phyloP scores from a whole-genome alignment of 2,329 filamentous ascomycete genomes.

The Diaporthe australafricana region DNA sequence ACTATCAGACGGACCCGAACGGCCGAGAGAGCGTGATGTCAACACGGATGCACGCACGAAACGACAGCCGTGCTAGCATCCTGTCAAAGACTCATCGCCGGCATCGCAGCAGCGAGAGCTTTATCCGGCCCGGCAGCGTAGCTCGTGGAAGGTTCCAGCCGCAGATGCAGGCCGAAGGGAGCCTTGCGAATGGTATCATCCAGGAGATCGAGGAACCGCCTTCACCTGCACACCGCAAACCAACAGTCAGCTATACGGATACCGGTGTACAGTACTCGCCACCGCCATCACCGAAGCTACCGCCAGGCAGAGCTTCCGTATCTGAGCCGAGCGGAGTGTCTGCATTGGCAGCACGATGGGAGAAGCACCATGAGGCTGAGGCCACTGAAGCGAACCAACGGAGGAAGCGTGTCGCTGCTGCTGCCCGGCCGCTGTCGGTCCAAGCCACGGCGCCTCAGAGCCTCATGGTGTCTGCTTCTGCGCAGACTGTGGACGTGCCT shows the following conservation, averaged over 20 bases:
- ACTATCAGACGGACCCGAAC: conserved; percentile 77
- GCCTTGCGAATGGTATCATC: conserved; percentile 62
- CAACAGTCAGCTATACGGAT: conserved; percentile 74
- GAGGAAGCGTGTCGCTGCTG: conserved; percentile 73
- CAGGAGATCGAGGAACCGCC: conserved; percentile 60
- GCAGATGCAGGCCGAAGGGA: conserved; percentile 57
- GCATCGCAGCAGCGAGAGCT: conserved; percentile 69
- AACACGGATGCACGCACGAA: conserved; percentile 61
- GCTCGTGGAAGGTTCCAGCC: conserved; percentile 66
- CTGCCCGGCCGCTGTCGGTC: conserved; percentile 59
- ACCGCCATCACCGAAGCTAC: conserved; percentile 75
- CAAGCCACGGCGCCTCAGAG: conserved; percentile 53
- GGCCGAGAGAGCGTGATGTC: conserved; percentile 73
- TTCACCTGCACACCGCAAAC: conserved; percentile 47
- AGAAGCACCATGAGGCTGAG: conserved; percentile 57
- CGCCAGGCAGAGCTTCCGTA: conserved; percentile 53
- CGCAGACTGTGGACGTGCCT: conserved; percentile 72
- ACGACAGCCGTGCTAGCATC: conserved; percentile 68
- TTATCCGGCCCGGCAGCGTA: conserved; percentile 66
- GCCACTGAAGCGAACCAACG: conserved; percentile 78
- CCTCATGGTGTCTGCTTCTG: conserved; percentile 73
- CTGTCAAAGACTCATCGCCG: conserved; percentile 62
- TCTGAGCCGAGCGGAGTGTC: conserved; percentile 52
- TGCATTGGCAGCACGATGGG: conserved; percentile 47
- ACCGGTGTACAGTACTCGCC: conserved; percentile 87